phyloP scores from a whole-genome alignment of 1,284 basidiomycete genomes.

The Malassezia cuniculi region DNA sequence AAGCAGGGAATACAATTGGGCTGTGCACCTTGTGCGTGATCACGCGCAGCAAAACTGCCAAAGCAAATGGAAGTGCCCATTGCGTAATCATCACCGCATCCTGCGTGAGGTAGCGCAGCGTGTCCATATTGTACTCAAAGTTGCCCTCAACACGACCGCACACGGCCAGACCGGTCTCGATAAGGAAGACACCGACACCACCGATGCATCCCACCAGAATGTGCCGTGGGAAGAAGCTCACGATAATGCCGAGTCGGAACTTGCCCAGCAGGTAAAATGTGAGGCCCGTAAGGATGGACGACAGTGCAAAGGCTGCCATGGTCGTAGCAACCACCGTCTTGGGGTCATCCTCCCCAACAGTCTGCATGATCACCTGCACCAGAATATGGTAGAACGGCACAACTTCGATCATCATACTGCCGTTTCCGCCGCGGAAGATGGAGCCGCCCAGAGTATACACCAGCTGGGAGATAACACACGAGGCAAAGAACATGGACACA shows the following conservation, averaged over 20 bases:
- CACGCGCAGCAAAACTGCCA: conserved; percentile 66
- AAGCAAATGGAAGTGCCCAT: conserved; percentile 62
- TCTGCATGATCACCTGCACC: conserved; percentile 60
- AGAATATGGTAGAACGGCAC: conserved; percentile 85
- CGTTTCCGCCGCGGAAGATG: conserved; percentile 64
- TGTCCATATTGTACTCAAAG: conserved; percentile 58
- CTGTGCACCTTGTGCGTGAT: conserved; percentile 72
- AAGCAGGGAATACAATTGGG: conserved; percentile 81
- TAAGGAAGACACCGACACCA: conserved; percentile 80
- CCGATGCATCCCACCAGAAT: conserved; percentile 75
- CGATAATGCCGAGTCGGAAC: conserved; percentile 67
- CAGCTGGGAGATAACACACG: conserved; percentile 65
- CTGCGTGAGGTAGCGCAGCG: conserved; percentile 50
- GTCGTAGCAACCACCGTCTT: conserved; percentile 74
- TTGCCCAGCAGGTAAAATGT: conserved; percentile 50
- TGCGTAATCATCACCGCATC: conserved; percentile 54
- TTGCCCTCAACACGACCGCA: conserved; percentile 66
- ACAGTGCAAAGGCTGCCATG: conserved; percentile 74
- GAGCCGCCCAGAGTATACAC: conserved; percentile 72
- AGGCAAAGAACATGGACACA: conserved; percentile 58
- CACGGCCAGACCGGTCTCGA: conserved; percentile 55
- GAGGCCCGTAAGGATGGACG: conserved; percentile 71
- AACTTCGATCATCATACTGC: conserved; percentile 98
- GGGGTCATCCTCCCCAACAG: conserved; percentile 60
- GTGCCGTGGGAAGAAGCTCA: conserved; percentile 92